A percentile compares a stretch with the other conserved stretches of the same genome.
These are phyloP conservation scores for Paragyromitra xinjiangensis DNA, from an alignment of 495 filamentous ascomycete genomes.

Conservation along the genomic window DNA sequence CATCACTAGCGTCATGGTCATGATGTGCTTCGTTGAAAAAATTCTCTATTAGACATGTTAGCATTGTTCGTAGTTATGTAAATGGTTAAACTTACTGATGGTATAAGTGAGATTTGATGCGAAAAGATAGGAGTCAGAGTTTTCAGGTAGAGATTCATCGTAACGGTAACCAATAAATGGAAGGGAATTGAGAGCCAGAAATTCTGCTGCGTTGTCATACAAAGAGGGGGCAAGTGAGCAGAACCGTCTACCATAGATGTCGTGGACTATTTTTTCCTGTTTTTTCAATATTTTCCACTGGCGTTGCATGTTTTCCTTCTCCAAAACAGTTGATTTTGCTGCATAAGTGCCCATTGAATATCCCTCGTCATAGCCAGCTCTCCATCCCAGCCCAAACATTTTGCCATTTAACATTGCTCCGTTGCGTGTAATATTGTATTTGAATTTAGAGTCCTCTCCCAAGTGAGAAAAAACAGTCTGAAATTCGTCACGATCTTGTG, in stretches of 20 bases:
- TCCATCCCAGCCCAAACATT: constrained; percentile 3
- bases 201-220: background rate
- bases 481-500: too few relatives aligned
- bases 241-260: background rate
- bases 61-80: background rate
- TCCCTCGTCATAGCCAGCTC: background rate
- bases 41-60: background rate
- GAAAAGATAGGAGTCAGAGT: background rate
- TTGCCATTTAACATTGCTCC: background rate
- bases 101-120: background rate
- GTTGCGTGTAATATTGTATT: background rate
- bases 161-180: background rate
- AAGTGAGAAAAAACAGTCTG: background rate
- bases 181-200: background rate
- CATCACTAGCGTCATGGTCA: background rate
- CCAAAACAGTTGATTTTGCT: background rate
- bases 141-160: background rate
- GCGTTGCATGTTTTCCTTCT: background rate
- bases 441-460: background rate
- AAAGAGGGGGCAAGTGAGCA: background rate
- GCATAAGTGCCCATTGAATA: background rate
- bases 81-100: background rate
- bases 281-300: background rate
- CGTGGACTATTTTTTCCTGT: background rate
- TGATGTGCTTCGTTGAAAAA: background rate